These are phyloP conservation scores for Exobasidium cylindrosporum DNA, from an alignment of 1,284 basidiomycete species.

Conservation along the genomic window DNA sequence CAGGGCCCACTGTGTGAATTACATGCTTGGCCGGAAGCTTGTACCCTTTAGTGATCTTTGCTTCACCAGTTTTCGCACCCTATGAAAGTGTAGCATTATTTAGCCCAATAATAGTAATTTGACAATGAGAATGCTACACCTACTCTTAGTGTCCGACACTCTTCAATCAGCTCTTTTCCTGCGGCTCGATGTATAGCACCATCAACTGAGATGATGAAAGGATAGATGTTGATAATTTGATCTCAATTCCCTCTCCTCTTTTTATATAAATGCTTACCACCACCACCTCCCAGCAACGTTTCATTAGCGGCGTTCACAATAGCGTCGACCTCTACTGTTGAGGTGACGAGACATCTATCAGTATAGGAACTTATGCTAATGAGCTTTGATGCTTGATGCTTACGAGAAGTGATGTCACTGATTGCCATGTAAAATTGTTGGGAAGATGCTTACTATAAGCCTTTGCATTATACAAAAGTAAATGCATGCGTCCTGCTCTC, in stretches of 20 bases:
- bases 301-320: conserved; percentile 52
- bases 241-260: not conserved
- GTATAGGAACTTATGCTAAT: not conserved
- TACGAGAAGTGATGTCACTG: not conserved
- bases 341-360: not conserved
- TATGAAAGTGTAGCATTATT: no score
- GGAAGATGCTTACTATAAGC: no score
- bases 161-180: conserved; percentile 68
- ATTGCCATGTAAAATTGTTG: no score
- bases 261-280: conserved; percentile 17
- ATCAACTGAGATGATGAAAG: conserved; percentile 61
- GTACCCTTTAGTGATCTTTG: conserved; percentile 68
- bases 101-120: conserved; percentile 2
- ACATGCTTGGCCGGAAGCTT: conserved; percentile 64
- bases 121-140: not conserved
- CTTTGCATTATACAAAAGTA: no score
- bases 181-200: conserved; percentile 84
- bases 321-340: conserved; percentile 31
- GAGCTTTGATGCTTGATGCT: no score
- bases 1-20: conserved; percentile 81
- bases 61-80: conserved; percentile 77
- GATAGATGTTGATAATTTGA: not conserved
- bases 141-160: conserved; percentile 62
- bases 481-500: no score
- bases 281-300: conserved; percentile 44